Conservation (phyloP, 2,329 filamentous ascomycete genomes). For the Verticillium zaregamsianum region DNA sequence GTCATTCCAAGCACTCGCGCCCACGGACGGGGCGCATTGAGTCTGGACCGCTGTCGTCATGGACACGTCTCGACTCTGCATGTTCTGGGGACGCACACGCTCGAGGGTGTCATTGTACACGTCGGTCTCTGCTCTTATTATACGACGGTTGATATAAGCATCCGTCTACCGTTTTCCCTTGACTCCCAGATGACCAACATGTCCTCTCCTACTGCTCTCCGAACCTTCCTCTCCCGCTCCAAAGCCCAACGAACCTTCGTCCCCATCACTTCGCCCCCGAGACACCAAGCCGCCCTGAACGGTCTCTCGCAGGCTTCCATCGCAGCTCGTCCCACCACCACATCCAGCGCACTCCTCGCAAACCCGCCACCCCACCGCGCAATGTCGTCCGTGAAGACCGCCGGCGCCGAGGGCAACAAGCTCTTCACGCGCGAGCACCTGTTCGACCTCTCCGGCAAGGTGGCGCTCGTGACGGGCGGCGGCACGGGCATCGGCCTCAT, state of each 20-base stretch:
- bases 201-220: not conserved
- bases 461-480: slow-evolving; percentile 43
- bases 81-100: not conserved
- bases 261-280: not conserved
- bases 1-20: not conserved
- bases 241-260: not conserved
- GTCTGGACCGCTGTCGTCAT: not conserved
- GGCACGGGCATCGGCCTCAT: slow-evolving; percentile 65
- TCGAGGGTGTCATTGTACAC: not conserved
- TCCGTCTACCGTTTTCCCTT: not conserved
- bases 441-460: slow-evolving; percentile 37
- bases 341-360: not conserved
- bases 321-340: not conserved
- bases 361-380: not conserved
- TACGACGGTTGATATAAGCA: not conserved
- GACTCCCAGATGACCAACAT: not conserved
- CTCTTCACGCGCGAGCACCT: slow-evolving; percentile 31
- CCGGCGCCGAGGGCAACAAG: slow-evolving; percentile 17
- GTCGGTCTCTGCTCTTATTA: not conserved
- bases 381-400: slow-evolving; percentile 11
- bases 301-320: not conserved
- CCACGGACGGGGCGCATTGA: not conserved
- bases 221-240: not conserved
- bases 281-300: not conserved
- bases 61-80: not conserved